phyloP scores from a whole-genome alignment of 2,329 filamentous ascomycete genomes.

The Phaeophleospora eucalypticola region DNA sequence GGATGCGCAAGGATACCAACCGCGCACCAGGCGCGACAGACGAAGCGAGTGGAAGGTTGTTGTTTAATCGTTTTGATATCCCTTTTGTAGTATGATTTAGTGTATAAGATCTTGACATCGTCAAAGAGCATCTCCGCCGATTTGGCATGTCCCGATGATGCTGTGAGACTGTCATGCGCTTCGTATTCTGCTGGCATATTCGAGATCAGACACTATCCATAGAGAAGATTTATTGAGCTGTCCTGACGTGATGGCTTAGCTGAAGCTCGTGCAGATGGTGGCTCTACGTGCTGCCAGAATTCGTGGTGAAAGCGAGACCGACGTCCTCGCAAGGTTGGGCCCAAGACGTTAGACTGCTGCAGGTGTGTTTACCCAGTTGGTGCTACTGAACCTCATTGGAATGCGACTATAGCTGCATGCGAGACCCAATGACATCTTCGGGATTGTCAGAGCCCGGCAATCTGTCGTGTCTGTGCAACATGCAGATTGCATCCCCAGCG shows the following conservation, averaged over 20 bases:
- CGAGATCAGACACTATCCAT: too few relatives aligned
- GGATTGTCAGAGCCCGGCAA: too few relatives aligned
- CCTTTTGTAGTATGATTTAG: too few relatives aligned
- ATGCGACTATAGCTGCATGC: not conserved
- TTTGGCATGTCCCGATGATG: too few relatives aligned
- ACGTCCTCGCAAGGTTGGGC: not conserved
- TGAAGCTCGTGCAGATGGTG: too few relatives aligned
- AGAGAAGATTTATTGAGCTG: too few relatives aligned
- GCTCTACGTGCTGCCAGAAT: not conserved
- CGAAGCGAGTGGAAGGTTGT: conserved; percentile 35
- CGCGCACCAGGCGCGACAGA: conserved; percentile 29
- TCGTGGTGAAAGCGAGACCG: not conserved
- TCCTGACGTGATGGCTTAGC: too few relatives aligned
- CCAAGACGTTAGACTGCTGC: not conserved
- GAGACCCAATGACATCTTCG: not conserved
- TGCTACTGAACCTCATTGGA: not conserved
- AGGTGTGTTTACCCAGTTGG: not conserved
- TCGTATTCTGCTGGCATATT: too few relatives aligned
- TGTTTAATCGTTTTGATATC: conserved; percentile 10
- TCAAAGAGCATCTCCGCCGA: too few relatives aligned
- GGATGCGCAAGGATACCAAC: conserved; percentile 34
- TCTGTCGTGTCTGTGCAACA: too few relatives aligned
- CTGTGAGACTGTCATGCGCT: too few relatives aligned
- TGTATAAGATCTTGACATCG: too few relatives aligned
- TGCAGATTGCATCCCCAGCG: not conserved